Evolutionary conservation across 2,329 filamentous ascomycete species (phyloP).

Genomic region (Aspergillus thermomutatus): DNA sequence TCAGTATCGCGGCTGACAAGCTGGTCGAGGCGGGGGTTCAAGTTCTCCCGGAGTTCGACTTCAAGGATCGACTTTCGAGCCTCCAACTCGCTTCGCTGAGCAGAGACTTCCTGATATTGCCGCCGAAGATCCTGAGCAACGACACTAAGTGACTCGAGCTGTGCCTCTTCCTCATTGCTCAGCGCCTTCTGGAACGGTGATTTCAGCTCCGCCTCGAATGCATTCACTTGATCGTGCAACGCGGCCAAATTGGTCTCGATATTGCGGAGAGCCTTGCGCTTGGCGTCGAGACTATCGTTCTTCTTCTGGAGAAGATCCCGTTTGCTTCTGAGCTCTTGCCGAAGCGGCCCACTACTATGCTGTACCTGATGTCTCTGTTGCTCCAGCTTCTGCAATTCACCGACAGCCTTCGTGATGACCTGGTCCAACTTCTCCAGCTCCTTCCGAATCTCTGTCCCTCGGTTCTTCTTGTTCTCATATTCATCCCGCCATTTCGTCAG

Average conservation of each 20-base stretch:
- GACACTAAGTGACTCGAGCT: constrained; percentile 68
- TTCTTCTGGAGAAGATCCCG: constrained; percentile 71
- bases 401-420: constrained; percentile 80
- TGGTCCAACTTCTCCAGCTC: constrained; percentile 80
- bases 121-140: constrained; percentile 71
- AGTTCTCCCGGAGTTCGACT: constrained; percentile 81
- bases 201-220: constrained; percentile 74
- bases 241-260: constrained; percentile 73
- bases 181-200: constrained; percentile 92
- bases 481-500: constrained; percentile 72
- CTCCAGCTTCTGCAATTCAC: constrained; percentile 77
- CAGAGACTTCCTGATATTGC: constrained; percentile 72
- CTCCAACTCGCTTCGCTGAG: constrained; percentile 72
- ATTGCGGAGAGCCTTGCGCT: constrained; percentile 61
- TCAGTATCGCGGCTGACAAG: constrained; percentile 75
- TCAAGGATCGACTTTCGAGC: constrained; percentile 79
- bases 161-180: constrained; percentile 74
- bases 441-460: constrained; percentile 62
- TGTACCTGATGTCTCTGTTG: constrained; percentile 75
- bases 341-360: constrained; percentile 75
- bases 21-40: constrained; percentile 82
- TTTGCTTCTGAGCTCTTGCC: constrained; percentile 72
- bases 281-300: constrained; percentile 69
- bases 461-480: constrained; percentile 63
- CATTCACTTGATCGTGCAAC: constrained; percentile 69